Evolutionary conservation across 2,329 filamentous ascomycete genomes (phyloP).

Genomic region (Hypoxylon sp.): DNA sequence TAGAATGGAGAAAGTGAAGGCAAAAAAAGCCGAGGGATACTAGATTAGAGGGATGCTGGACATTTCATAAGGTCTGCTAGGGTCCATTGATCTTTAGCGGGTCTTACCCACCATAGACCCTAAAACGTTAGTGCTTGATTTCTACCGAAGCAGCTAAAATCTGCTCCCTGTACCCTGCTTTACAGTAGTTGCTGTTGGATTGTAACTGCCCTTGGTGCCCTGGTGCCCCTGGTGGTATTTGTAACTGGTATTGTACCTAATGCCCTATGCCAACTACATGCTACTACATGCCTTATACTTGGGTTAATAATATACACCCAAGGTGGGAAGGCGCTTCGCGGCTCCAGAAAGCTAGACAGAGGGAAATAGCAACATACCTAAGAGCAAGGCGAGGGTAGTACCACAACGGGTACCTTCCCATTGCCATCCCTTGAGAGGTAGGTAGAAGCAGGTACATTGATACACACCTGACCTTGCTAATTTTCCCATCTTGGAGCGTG

Average conservation of each 20-base stretch:
- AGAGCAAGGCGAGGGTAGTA: slow-evolving; percentile 26
- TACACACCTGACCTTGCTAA: slow-evolving; percentile 29
- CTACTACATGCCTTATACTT: not conserved
- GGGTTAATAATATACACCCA: slow-evolving; percentile 24
- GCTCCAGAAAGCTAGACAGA: slow-evolving; percentile 25
- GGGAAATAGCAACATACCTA: slow-evolving; percentile 18
- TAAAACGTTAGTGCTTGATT: slow-evolving; percentile 43
- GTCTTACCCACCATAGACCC: slow-evolving; percentile 41
- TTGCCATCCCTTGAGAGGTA: slow-evolving; percentile 35
- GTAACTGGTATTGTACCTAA: slow-evolving; percentile 5
- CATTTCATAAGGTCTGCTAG: slow-evolving; percentile 28
- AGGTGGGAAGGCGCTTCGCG: slow-evolving; percentile 42
- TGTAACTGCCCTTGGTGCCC: slow-evolving; percentile 5
- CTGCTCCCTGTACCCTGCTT: slow-evolving; percentile 17
- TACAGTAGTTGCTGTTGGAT: slow-evolving; percentile 1
- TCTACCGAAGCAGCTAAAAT: slow-evolving; percentile 42
- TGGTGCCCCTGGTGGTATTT: not conserved
- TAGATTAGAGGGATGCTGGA: slow-evolving; percentile 14
- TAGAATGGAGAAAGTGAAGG: slow-evolving; percentile 33
- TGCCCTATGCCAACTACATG: too few species aligned
- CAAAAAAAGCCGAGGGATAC: slow-evolving; percentile 31
- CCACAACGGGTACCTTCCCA: slow-evolving; percentile 29
- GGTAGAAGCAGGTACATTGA: slow-evolving; percentile 22
- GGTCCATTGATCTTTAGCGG: slow-evolving; percentile 44
- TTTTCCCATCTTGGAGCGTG: slow-evolving; percentile 35